Base-by-base conservation (phyloP, 345 rosid species). In the Moringa oleifera region DNA sequence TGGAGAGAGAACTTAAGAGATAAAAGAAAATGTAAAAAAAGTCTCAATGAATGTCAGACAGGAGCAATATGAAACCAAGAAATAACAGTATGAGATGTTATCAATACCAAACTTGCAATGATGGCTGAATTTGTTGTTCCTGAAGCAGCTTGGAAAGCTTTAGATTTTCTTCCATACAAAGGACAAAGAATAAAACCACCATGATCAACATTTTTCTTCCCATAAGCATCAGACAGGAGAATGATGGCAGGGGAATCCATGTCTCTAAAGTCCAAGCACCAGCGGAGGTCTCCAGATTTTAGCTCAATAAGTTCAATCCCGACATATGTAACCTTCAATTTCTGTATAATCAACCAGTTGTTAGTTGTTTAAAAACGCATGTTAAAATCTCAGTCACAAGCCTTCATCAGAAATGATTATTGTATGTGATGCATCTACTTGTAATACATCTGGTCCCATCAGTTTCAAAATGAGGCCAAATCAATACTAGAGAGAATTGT, bases 191-290 rank as follows among this genome's bases (percentile, higher is more conserved):
- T 75, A 75, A 94, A 94, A 71, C 93, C 93, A 36, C 89, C 87
- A 71, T 74, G 66, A 67, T 90, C 98, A 0, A 71, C 46, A 58
- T 70, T 72, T 77, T 80, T 90, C 73, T 85, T 70, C 58, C 90
- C 86, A 72, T 81, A 86, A 11, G 82, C 74, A 82, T 88, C 97
- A 58, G 88, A 75, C 51, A 94, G 85, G 53, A 81, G 81, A 67
- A 90, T 46, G 23, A 94, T 73, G 53, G 97, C 88, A 1, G 99
- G 97, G 54, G 99, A 90, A 68, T 63, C 75, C 96, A 90, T 90
- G 63, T 94, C 97, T 85, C 97, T 90, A 64, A 94, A 94, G 72
- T 94, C 99, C 81, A 94, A 83, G 77, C 93, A 88, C 99, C 99
- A 94, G 49, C 90, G 85, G 25, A 81, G 79, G 63, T 88, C 86